Evolutionary conservation across 768 basidiomycete species (phyloP).

Genomic region (Mycena latifolia): DNA sequence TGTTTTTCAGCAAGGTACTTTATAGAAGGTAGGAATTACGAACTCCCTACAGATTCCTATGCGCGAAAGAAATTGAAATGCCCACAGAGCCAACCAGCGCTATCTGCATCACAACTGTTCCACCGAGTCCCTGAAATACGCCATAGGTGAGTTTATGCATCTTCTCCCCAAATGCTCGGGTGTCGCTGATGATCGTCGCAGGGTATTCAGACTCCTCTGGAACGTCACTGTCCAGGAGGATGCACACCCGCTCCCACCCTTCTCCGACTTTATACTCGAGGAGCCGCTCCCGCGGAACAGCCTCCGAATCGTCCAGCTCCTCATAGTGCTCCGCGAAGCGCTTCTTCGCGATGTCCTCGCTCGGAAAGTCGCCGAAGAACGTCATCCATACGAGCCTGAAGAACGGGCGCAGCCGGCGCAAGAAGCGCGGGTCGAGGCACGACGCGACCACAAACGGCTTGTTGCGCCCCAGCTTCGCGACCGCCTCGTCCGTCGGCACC

Average conservation of each 20-base stretch:
- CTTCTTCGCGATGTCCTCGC: conserved; percentile 30
- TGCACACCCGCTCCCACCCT: conserved; percentile 31
- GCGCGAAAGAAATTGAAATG: conserved; percentile 32
- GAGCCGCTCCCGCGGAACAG: conserved; percentile 18
- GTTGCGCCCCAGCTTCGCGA: conserved; percentile 30
- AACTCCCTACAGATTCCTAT: conserved; percentile 24
- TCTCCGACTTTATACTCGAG: conserved; percentile 31
- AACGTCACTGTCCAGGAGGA: conserved; percentile 23
- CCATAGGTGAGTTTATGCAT: conserved; percentile 32
- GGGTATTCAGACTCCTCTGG: conserved; percentile 15
- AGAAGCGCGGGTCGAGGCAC: conserved; percentile 31
- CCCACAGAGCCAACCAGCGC: conserved; percentile 33
- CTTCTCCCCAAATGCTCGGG: conserved; percentile 25
- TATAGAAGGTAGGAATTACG: too few species aligned
- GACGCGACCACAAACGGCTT: conserved; percentile 30
- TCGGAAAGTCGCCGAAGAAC: conserved; percentile 32
- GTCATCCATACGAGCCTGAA: conserved; percentile 32
- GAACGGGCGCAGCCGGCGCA: conserved; percentile 25
- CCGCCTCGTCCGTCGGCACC: background rate
- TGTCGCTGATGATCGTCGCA: conserved; percentile 12
- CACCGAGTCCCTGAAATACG: conserved; percentile 31
- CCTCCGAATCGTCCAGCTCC: conserved; percentile 8
- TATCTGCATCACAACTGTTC: conserved; percentile 35
- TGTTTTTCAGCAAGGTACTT: too few species aligned
- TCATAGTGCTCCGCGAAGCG: conserved; percentile 20